Percentiles rank a stretch among this genome's conserved stretches.
phyloP scores from a whole-genome alignment of 2,329 filamentous ascomycete species.

The Fusarium denticulatum region DNA sequence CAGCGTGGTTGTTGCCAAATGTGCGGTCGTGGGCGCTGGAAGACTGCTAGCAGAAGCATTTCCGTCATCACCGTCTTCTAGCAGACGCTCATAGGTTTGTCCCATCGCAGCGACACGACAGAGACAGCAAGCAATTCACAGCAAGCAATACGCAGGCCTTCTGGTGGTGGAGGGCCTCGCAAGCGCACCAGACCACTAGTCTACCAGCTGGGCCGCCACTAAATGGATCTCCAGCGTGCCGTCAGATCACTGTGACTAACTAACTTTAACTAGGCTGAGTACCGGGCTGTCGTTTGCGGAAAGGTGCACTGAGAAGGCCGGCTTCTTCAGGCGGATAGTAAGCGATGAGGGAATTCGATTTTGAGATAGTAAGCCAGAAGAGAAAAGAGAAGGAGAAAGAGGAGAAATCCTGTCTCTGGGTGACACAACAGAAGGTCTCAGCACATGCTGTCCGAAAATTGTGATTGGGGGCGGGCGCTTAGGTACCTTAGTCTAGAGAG shows the following conservation, averaged over 20 bases:
- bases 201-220: background rate
- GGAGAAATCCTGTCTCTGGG: background rate
- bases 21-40: background rate
- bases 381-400: background rate
- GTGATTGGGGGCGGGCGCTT: background rate
- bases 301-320: background rate
- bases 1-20: background rate
- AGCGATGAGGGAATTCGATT: background rate
- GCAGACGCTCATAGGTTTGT: background rate
- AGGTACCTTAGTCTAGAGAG: background rate
- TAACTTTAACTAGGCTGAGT: too few species aligned
- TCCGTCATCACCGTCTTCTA: background rate
- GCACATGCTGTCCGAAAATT: background rate
- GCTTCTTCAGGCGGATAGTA: background rate
- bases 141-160: background rate
- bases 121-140: too few species aligned
- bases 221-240: background rate
- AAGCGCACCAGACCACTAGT: background rate
- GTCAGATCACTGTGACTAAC: background rate
- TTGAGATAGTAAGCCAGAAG: background rate
- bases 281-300: background rate
- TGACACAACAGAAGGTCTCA: background rate
- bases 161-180: background rate
- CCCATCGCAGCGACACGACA: background rate
- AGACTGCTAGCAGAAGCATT: background rate